These are phyloP conservation scores for Mimosa bimucronata DNA, from an alignment of 306 rosid species.

Conservation along the genomic window DNA sequence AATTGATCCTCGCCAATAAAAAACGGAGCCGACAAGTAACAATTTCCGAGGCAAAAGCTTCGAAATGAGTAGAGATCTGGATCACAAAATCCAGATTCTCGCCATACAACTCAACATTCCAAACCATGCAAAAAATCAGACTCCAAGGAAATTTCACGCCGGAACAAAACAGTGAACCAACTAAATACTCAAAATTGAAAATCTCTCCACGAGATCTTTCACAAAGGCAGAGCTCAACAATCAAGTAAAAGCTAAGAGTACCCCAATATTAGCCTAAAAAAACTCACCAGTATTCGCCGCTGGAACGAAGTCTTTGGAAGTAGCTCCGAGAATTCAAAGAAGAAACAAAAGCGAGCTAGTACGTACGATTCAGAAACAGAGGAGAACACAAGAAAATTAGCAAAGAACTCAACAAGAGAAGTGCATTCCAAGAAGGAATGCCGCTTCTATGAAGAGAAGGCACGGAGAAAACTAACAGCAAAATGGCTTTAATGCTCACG, in stretches of 20 bases:
- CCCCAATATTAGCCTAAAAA: neutral
- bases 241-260: neutral
- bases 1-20: neutral
- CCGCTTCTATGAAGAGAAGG: slow-evolving; percentile 25
- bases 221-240: neutral
- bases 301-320: neutral
- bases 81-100: slow-evolving; percentile 9
- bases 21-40: neutral
- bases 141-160: neutral
- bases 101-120: neutral
- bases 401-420: neutral
- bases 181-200: neutral
- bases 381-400: neutral
- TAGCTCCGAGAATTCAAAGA: neutral
- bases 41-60: neutral
- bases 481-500: neutral
- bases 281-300: slow-evolving; percentile 11
- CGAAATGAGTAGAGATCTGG: neutral
- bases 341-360: neutral
- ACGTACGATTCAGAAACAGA: neutral
- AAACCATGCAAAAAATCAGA: neutral
- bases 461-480: neutral
- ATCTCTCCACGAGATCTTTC: neutral
- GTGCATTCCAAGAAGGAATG: slow-evolving; percentile 49
- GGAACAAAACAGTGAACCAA: neutral